phyloP scores from a whole-genome alignment of 2,329 filamentous ascomycete species.

The Apiospora kogelbergensis region DNA sequence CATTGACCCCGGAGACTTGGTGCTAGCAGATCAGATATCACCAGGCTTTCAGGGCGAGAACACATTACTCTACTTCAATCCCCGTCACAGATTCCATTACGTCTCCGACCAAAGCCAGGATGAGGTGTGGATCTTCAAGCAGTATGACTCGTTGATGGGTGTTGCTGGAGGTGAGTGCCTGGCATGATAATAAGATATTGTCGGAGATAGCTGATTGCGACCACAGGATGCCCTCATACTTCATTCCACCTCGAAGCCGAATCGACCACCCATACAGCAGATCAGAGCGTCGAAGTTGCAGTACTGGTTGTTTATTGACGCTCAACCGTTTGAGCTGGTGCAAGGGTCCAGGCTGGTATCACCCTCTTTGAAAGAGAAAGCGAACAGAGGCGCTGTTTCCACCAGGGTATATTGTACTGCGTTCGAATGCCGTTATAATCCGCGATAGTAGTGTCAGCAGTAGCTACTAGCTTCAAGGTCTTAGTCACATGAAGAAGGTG shows the following conservation, averaged over 20 bases:
- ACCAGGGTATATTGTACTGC: too few species aligned
- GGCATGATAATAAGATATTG: too few species aligned
- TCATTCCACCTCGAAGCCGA: background rate
- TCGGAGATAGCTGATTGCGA: background rate
- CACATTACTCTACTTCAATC: background rate
- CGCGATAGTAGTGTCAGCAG: too few species aligned
- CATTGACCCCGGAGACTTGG: background rate
- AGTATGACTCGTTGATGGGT: background rate
- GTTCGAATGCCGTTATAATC: too few species aligned
- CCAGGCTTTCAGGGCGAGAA: background rate
- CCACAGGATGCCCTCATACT: background rate
- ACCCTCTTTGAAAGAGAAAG: too few species aligned
- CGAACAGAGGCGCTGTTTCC: too few species aligned
- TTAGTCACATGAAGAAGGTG: too few species aligned
- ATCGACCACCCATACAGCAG: background rate
- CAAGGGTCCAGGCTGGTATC: too few species aligned
- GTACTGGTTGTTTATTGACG: too few species aligned
- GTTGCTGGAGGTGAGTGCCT: background rate
- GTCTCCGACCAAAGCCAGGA: background rate
- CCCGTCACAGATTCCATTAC: background rate
- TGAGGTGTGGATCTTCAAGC: background rate
- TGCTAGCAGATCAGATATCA: background rate
- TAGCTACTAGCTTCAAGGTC: too few species aligned
- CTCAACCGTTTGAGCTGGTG: too few species aligned
- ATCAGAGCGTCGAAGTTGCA: background rate